Evolutionary conservation across 805 yeast genomes (phyloP).

Genomic region (Yamadazyma olivae): DNA sequence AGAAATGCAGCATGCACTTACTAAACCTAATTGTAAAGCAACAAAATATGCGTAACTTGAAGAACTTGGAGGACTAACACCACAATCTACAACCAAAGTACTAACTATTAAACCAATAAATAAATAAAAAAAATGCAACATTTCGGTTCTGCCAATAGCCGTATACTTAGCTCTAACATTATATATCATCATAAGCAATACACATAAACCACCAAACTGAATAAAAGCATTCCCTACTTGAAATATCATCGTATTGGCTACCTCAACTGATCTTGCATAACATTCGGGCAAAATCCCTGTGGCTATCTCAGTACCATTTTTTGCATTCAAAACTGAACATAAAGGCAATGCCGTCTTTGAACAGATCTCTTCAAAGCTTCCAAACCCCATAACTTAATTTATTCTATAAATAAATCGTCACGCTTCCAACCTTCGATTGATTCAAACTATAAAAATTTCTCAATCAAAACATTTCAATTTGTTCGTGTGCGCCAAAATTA

Average conservation of each 20-base stretch:
- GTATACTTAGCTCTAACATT: constrained; percentile 83
- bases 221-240: constrained; percentile 85
- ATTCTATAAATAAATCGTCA: neutral
- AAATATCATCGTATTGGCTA: constrained; percentile 90
- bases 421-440: no score
- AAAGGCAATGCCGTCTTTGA: constrained; percentile 69
- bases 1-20: constrained; percentile 68
- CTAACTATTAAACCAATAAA: constrained; percentile 56
- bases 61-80: constrained; percentile 87
- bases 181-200: constrained; percentile 67
- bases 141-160: constrained; percentile 90
- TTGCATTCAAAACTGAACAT: constrained; percentile 70
- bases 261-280: constrained; percentile 79
- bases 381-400: constrained; percentile 52
- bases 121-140: constrained; percentile 67
- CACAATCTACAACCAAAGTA: constrained; percentile 82
- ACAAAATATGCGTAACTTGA: constrained; percentile 76
- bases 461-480: no score
- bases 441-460: no score
- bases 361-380: constrained; percentile 64
- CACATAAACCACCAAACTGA: constrained; percentile 68
- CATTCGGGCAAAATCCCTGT: constrained; percentile 74
- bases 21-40: constrained; percentile 71
- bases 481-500: no score
- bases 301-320: constrained; percentile 30